Evolutionary conservation across 2,329 filamentous ascomycete genomes (phyloP), one percentile per base, ranked within the genome.

Genomic region (Acrodontium crateriforme): DNA sequence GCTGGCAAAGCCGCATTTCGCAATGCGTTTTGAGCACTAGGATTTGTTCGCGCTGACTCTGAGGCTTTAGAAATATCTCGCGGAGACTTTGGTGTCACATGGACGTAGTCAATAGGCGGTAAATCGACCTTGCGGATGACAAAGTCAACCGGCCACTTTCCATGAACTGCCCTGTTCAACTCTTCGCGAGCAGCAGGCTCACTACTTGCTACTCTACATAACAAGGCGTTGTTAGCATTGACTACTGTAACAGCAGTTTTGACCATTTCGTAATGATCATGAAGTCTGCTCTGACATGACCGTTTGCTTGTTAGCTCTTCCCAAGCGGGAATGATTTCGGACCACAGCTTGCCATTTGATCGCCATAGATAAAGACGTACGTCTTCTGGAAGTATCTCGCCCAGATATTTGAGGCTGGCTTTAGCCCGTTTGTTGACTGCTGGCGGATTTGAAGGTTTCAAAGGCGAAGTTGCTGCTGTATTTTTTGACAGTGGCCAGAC

Each of bases 71-170:
- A 11, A 11, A 18, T 12, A 6, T 16, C 2, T 25, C 30, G 18
- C 22, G 16, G 4, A 38, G 22, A 9, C 31, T n/a, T 8, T 14
- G 11, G 19, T 42, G 10, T 8, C 4, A 22, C 20, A 22, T 22
- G 20, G 20, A 4, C 8, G 5, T 5, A 22, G n/a, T n/a, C n/a
- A 4, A 4, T 22, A 5, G n/a, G 20, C 20, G 5, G n/a, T 12
- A 22, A 5, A 12, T 4, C 4, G 4, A 22, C 4, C n/a, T 22
- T 8, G 5, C 8, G 10, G 20, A 8, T 12, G n/a, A 12, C 20
- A 10, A 8, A n/a, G 10, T 12, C 13, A 5, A n/a, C 10, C 8
- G 8, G 4, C n/a, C 13, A 4, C 20, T 8, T 22, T 22, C 13
- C 4, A 8, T 22, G 20, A 8, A 12, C 20, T 4, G 20, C 20